Conservation (phyloP, 2,329 filamentous ascomycete species). For the Chaetomium sp. region DNA sequence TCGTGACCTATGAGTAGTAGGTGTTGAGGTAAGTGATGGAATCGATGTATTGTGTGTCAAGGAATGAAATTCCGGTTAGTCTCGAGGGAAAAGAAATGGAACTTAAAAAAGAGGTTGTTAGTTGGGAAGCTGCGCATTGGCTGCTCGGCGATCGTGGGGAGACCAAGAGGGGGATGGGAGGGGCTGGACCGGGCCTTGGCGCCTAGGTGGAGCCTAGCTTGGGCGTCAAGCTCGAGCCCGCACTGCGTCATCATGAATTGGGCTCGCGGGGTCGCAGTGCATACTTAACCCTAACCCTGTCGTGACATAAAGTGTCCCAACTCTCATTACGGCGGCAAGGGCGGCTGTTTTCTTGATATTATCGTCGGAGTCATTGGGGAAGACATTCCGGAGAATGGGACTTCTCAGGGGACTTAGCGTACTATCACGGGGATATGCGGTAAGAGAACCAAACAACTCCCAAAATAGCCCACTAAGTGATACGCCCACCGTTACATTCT, state of each 20-base stretch:
- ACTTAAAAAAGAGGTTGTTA: not conserved
- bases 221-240: not conserved
- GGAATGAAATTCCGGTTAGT: no score
- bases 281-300: conserved; percentile 3
- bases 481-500: no score
- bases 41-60: no score
- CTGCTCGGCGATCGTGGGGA: not conserved
- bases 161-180: not conserved
- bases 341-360: no score
- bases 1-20: conserved; percentile 16
- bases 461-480: no score
- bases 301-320: no score
- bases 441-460: no score
- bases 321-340: no score
- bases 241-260: conserved; percentile 12
- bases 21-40: conserved; percentile 12
- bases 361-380: no score
- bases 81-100: not conserved
- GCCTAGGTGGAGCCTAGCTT: not conserved
- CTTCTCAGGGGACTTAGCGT: no score
- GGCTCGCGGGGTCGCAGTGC: not conserved
- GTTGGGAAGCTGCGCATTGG: not conserved
- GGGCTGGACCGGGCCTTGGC: conserved; percentile 1
- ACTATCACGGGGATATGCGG: no score
- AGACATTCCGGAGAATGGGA: no score